Evolutionary conservation across 1,284 basidiomycete genomes (phyloP), one percentile per base, ranked within the genome.

Genomic region (Cryptococcus sp.): DNA sequence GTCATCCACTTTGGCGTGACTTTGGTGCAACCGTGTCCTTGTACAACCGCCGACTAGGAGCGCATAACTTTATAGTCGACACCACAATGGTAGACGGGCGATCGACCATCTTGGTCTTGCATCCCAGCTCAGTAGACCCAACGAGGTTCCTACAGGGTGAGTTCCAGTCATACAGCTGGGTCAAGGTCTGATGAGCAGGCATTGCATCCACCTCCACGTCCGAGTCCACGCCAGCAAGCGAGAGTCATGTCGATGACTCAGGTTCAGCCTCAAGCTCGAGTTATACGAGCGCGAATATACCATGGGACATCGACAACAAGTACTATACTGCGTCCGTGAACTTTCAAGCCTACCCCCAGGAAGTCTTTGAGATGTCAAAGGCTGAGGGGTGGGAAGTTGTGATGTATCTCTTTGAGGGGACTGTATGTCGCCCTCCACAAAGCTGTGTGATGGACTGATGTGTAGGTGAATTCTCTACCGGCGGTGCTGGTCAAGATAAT

Each of bases 321-420:
- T 92, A 92, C 73, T 92, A 91, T 74, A 81, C 83, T 11, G 89
- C 89, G 3, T 74, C 81, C 49, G 85, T 91, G 5, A 80, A 83
- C 50, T 87, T 91, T 63, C 77, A 53, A 11, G 10, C 52, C 14
- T 44, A 49, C 16, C 2, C 39, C 2, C 25, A 3, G 14, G 40
- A 49, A 5, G 28, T 14, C 9, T n/a, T 48, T 21, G 43, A 44
- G 25, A 34, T 54, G 7, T 48, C 32, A 2, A 18, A n/a, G 7
- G 56, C 34, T 18, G 45, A 37, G 22, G 55, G 46, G 14, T 45
- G 50, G 7, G 57, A 53, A 23, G 56, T 58, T n/a, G 46, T 58
- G n/a, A 5, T 58, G 4, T 61, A 63, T 54, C 79, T 76, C 34
- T 62, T 54, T 47, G 49, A 52, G 10, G 52, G 45, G 16, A 32